Evolutionary conservation across 805 yeast genomes (phyloP), one percentile per base, ranked within the genome.

Genomic region (Blastobotrys mokoenaii): DNA sequence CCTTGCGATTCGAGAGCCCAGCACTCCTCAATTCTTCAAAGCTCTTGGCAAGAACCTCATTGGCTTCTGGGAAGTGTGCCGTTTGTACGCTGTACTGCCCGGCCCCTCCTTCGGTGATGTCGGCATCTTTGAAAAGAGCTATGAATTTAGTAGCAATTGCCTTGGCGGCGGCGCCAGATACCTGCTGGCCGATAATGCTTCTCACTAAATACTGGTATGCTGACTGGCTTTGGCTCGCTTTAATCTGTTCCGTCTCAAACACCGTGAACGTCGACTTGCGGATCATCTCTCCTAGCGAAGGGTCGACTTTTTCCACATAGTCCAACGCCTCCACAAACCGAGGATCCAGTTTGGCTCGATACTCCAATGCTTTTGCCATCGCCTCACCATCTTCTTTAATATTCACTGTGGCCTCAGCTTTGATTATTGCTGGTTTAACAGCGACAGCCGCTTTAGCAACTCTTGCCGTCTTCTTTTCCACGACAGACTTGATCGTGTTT

Each of bases 1-100:
- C 74, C 59, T 89, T 89, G 49, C 80, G 72, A 22, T 61, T 64
- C 16, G 93, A 82, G 4, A 89, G 64, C 0, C 97, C 96, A 38
- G 76, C 79, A 0, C 64, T 64, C 38, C 87, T 64, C 41, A 89
- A 63, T 3, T 66, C 65, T 12, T 80, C 82, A 3, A 63, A 58
- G 2, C 68, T 55, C 11, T 66, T 59, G 0, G 58, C 58, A 3
- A 71, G 51, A 1, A 83, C 69, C 31, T 65, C 64, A 27, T 62
- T 56, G 0, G 90, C 82, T 0, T 73, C 63, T 0, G 93, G 88
- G 41, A 70, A 70, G 15, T 25, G 35, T 33, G 16, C 42, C 33
- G n/a, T n/a, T n/a, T n/a, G n/a, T n/a, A n/a, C n/a, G n/a, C n/a
- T n/a, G n/a, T n/a, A n/a, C n/a, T n/a, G n/a, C 25, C 41, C 20